A percentile compares a stretch with the other conserved stretches of the same genome.
phyloP scores from a whole-genome alignment of 768 basidiomycete species.

The Termitomyces sp. region DNA sequence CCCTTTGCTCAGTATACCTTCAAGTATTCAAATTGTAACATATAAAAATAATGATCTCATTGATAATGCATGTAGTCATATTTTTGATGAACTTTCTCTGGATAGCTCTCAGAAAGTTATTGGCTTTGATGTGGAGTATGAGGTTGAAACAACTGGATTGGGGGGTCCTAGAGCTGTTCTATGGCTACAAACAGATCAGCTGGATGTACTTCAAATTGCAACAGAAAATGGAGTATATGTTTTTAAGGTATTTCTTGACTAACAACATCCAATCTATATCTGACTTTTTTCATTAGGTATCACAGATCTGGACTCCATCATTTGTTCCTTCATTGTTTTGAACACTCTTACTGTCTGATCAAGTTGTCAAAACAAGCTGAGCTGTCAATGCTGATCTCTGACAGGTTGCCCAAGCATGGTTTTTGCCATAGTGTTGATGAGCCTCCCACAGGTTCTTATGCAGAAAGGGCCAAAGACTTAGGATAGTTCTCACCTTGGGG shows the following conservation, averaged over 20 bases:
- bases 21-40: background rate
- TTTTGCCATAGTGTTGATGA: too few species aligned
- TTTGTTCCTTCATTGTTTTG: too few species aligned
- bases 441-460: too few species aligned
- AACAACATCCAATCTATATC: too few species aligned
- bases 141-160: background rate
- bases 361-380: too few species aligned
- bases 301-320: too few species aligned
- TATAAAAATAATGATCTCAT: slow-evolving; percentile 1
- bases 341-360: too few species aligned
- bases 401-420: too few species aligned
- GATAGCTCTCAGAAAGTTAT: background rate
- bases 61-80: background rate
- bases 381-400: too few species aligned
- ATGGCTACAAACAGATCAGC: background rate
- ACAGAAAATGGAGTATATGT: background rate
- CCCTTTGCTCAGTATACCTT: background rate
- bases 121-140: slow-evolving; percentile 1
- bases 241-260: background rate
- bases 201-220: slow-evolving; percentile 5
- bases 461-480: too few species aligned
- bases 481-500: too few species aligned
- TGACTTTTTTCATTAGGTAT: too few species aligned
- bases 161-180: background rate
- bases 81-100: background rate